Base-by-base conservation (phyloP, 306 rosid genomes). In the Rubus parviflorus region DNA sequence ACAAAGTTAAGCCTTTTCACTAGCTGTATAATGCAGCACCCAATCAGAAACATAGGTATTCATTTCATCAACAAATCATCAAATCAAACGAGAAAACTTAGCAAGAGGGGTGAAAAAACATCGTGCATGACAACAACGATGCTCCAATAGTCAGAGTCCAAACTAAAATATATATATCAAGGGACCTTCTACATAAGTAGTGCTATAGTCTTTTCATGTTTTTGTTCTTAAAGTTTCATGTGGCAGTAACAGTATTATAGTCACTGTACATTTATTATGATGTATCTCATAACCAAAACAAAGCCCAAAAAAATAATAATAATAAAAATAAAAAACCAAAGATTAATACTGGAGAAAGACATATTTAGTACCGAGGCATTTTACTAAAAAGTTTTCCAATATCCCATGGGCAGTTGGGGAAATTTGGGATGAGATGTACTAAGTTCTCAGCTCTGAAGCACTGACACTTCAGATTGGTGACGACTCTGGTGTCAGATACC, bases 1-100 rank as follows among this genome's bases (percentile, higher is more conserved):
- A 47, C 73, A 66, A 75, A 63, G 72, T 65, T 83, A 61, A 71
- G 22, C 13, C 56, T 38, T 48, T 14, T 35, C 60, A 42, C 14
- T 56, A 53, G 45, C 8, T 65, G 43, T 17, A 16, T 58, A 38
- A 68, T 19, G 56, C 61, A 2, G 78, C 25, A 70, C 41, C 19
- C 54, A 46, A 37, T 72, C 47, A 45, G 43, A 72, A 22, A 53
- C 60, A 75, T 15, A 40, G n/a, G 42, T n/a, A 58, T 40, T 70
- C 46, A 25, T 25, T 41, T 69, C 4, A 22, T 56, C 1, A 73
- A 69, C 0, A 45, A 45, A 20, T 54, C 65, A 56, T 20, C 2
- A 49, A 23, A 42, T 15, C 4, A 56, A 7, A 56, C 12, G 12
- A 60, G 38, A 64, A 75, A 20, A 11, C 60, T 47, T 58, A 68